Evolutionary conservation across 2,329 filamentous ascomycete species (phyloP), one percentile per base, ranked within the genome.

Genomic region (Fusarium sp.): DNA sequence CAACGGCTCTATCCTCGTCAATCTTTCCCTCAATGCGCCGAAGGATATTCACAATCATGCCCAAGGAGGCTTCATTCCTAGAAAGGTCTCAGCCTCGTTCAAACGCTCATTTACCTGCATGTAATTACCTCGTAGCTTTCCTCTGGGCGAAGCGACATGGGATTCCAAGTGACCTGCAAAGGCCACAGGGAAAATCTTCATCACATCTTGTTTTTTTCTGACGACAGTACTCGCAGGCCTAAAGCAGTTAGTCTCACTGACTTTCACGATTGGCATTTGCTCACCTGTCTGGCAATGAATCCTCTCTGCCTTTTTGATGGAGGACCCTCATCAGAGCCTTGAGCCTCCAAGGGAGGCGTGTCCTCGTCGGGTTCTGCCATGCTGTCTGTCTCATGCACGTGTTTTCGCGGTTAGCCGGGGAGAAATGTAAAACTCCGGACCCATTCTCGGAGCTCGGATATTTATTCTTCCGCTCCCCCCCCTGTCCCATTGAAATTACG

Each of bases 11-110:
- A 2, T 47, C 52, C 2, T 74, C 65, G 25, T 74, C 72, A 2
- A 74, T 74, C 43, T 74, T 74, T 0, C 72, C 72, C n/a, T 74
- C 72, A 1, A 74, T 74, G 4, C 72, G 72, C n/a, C 72, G 72
- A 2, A 74, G 69, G 1, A 74, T 74, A 3, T 72, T 74, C 2
- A 74, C 72, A n/a, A 74, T 74, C 72, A 74, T 74, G 7, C 72
- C 72, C 0, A 74, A 33, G 1, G 72, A 74, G 2, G 72, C 72
- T 52, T 74, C 72, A 52, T 74, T 74, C 12, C 71, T 74, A 2
- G 1, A 3, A 0, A 17, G 3, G 6, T 25, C 22, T 71, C 25
- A 69, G 71, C 7, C 0, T 30, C 10, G 4, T 17, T n/a, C 22
- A 33, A 25, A n/a, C n/a, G n/a, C n/a, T n/a, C n/a, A n/a, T n/a